Percentiles rank a stretch among this genome's conserved stretches.
phyloP scores from a whole-genome alignment of 75 land plant species.

The Pinus taeda region DNA sequence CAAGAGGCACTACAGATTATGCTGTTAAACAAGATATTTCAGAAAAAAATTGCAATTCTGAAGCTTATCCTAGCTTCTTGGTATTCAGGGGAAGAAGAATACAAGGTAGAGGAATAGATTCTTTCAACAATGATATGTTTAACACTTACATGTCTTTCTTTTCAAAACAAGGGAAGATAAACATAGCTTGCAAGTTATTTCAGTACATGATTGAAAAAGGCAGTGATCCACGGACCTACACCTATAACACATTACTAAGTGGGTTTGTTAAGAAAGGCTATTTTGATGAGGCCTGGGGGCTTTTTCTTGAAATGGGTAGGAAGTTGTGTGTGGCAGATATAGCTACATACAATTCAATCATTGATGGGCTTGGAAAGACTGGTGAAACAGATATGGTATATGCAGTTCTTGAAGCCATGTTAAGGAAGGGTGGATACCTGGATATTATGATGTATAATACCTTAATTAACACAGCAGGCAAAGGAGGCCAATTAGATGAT shows the following conservation, averaged over 20 bases:
- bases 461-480: slow-evolving; percentile 62
- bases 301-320: slow-evolving; percentile 54
- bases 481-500: slow-evolving; percentile 66
- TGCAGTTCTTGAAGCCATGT: slow-evolving; percentile 50
- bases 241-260: slow-evolving; percentile 58
- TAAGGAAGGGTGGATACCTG: slow-evolving; percentile 49
- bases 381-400: slow-evolving; percentile 60
- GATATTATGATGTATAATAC: slow-evolving; percentile 84
- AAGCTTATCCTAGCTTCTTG: slow-evolving; percentile 16
- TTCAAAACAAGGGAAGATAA: slow-evolving; percentile 54
- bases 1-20: slow-evolving; percentile 24
- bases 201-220: slow-evolving; percentile 47
- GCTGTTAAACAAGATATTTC: slow-evolving; percentile 19
- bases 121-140: slow-evolving; percentile 64
- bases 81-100: slow-evolving; percentile 32
- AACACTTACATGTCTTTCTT: slow-evolving; percentile 67
- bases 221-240: slow-evolving; percentile 37
- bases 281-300: slow-evolving; percentile 51
- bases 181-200: slow-evolving; percentile 58
- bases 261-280: slow-evolving; percentile 71
- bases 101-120: slow-evolving; percentile 21
- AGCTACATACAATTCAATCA: slow-evolving; percentile 61
- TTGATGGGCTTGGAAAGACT: slow-evolving; percentile 62
- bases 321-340: slow-evolving; percentile 50
- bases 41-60: slow-evolving; percentile 8